Conservation (phyloP, 176 grass and related monocot genomes). For the Luzula sylvatica region DNA sequence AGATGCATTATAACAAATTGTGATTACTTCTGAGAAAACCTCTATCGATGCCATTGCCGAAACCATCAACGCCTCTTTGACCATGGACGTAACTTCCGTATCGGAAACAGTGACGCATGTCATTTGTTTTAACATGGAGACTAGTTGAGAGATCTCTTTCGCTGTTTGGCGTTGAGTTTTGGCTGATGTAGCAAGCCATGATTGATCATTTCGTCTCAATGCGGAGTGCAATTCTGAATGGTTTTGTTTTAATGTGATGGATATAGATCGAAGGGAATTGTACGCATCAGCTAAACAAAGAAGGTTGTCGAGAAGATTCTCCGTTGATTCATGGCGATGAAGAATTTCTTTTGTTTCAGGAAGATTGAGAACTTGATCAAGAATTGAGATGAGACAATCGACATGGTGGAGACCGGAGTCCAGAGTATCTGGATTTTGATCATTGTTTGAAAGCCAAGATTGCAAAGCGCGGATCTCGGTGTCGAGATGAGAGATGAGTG, state of each 20-base stretch:
- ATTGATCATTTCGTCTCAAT: constrained; percentile 15
- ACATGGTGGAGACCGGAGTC: not conserved
- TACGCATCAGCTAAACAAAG: constrained; percentile 26
- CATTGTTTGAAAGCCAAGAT: not conserved
- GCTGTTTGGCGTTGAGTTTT: constrained; percentile 7
- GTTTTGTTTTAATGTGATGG: constrained; percentile 21
- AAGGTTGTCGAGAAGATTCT: constrained; percentile 7
- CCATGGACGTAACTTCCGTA: constrained; percentile 22
- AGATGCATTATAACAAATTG: constrained; percentile 8
- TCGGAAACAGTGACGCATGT: not conserved
- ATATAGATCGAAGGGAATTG: constrained; percentile 22
- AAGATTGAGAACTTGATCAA: constrained; percentile 16
- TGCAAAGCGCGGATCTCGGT: not conserved
- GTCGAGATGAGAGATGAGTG: constrained; percentile 6
- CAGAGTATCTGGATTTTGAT: not conserved
- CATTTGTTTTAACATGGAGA: constrained; percentile 17
- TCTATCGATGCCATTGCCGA: constrained; percentile 18
- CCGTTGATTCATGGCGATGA: not conserved
- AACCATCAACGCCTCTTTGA: constrained; percentile 26
- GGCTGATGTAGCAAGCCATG: constrained; percentile 11
- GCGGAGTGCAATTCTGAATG: constrained; percentile 16
- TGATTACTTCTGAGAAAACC: constrained; percentile 23
- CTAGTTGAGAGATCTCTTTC: constrained; percentile 28
- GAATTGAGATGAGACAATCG: not conserved
- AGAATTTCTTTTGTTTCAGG: constrained; percentile 4